Percentiles rank a stretch among this genome's conserved stretches.
Conservation (phyloP, 306 rosid genomes). For the Rosa chinensis region DNA sequence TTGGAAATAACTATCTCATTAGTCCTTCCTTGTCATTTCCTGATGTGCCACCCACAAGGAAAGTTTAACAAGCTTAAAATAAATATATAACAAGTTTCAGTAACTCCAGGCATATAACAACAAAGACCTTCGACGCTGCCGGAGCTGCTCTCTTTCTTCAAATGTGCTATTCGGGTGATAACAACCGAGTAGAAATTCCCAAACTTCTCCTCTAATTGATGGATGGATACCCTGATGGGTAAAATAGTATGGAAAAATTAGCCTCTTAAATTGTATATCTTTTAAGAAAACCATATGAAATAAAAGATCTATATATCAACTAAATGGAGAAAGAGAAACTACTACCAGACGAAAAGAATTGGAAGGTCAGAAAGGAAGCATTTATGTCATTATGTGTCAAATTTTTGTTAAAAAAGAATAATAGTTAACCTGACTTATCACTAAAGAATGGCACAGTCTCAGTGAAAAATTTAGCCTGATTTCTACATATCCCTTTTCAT, state of each 20-base stretch:
- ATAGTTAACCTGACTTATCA: neutral
- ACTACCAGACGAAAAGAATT: neutral
- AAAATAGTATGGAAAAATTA: constrained; percentile 19
- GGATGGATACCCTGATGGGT: constrained; percentile 89
- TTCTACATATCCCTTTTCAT: neutral
- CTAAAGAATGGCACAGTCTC: neutral
- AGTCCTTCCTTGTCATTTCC: neutral
- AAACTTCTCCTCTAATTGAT: constrained; percentile 94
- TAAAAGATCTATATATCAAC: neutral
- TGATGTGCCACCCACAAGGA: neutral
- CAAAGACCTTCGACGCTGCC: constrained; percentile 64
- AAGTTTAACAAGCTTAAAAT: neutral
- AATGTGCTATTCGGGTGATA: constrained; percentile 78
- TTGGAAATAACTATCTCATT: neutral
- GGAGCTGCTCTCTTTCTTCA: constrained; percentile 87
- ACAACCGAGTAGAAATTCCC: constrained; percentile 98
- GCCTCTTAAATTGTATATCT: neutral
- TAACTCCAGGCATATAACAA: constrained; percentile 18
- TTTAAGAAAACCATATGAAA: constrained; percentile 6
- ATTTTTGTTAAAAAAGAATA: neutral
- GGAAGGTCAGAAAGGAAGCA: constrained; percentile 3
- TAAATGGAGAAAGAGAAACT: neutral
- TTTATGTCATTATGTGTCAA: neutral
- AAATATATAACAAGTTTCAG: neutral
- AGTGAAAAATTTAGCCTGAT: neutral